These are phyloP conservation scores for Plasmodium cynomolgi DNA, from an alignment of 169 alveolate species.

Conservation along the genomic window DNA sequence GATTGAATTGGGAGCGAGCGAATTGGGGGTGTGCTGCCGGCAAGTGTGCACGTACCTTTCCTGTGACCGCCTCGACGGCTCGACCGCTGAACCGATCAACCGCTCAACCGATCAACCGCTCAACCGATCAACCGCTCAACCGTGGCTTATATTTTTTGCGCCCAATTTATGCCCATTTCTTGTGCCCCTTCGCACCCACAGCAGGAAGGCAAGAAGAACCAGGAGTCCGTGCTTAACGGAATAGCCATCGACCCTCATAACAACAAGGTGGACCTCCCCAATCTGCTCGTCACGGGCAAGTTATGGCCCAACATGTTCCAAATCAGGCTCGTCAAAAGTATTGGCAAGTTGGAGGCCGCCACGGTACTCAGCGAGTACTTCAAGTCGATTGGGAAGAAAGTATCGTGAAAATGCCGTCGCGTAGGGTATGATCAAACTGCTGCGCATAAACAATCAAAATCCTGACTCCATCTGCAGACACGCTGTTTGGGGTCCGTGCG, in stretches of 20 bases:
- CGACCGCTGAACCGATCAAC: too few species aligned
- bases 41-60: neutral
- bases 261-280: neutral
- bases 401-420: neutral
- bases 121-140: too few species aligned
- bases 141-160: neutral
- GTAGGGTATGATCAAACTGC: neutral
- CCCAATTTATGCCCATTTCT: neutral
- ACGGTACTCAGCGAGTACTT: neutral
- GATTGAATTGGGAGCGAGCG: neutral
- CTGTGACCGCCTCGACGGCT: neutral
- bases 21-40: neutral
- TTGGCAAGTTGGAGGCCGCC: neutral
- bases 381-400: conserved; percentile 9
- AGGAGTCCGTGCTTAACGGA: conserved; percentile 50
- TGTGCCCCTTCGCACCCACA: neutral
- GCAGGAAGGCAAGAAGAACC: neutral
- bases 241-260: conserved; percentile 30
- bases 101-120: too few species aligned
- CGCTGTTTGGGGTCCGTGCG: neutral
- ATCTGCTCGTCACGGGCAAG: conserved; percentile 54
- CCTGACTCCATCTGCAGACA: neutral
- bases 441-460: neutral
- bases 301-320: conserved; percentile 68
- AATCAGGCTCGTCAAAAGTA: conserved; percentile 27